Conservation (phyloP, 1,139 yeast genomes). For the Scheffersomyces segobiensis region DNA sequence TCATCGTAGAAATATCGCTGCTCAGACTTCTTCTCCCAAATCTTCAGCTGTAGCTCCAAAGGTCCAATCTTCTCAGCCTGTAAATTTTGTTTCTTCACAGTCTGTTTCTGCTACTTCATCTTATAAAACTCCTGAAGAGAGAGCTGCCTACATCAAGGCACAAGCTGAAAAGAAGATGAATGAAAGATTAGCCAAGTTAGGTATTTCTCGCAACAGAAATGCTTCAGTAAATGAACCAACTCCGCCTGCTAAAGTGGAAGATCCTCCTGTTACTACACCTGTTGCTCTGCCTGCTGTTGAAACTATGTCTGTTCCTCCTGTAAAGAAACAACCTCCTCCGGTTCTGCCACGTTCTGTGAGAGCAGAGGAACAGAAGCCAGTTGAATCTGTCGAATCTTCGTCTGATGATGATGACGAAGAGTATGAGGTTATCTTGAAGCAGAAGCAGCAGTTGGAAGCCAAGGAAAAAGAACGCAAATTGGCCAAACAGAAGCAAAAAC, state of each 20-base stretch:
- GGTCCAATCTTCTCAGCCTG: conserved; percentile 5
- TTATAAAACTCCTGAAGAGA: conserved; percentile 56
- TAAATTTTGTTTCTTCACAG: conserved; percentile 1
- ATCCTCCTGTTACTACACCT: background rate
- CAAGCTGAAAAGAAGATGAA: conserved; percentile 91
- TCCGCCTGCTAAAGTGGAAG: background rate
- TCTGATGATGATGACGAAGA: conserved; percentile 50
- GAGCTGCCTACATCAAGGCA: conserved; percentile 83
- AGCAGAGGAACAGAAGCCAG: background rate
- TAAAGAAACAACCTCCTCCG: conserved; percentile 4
- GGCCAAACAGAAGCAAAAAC: conserved; percentile 53
- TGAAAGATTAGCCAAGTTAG: conserved; percentile 84
- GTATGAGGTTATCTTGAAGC: conserved; percentile 45
- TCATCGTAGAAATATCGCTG: background rate
- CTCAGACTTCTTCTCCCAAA: background rate
- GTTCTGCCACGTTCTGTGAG: background rate
- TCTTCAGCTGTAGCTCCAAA: conserved; percentile 4
- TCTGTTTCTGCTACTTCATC: conserved; percentile 9
- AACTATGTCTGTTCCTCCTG: conserved; percentile 12
- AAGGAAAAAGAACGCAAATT: conserved; percentile 48
- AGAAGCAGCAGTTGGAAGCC: conserved; percentile 50
- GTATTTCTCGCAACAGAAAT: conserved; percentile 52
- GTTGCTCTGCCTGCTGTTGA: conserved; percentile 2
- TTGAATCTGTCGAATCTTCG: conserved; percentile 15
- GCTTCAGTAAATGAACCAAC: conserved; percentile 3